These are phyloP conservation scores for Paxillus involutus DNA, from an alignment of 768 basidiomycete genomes.

Conservation along the genomic window DNA sequence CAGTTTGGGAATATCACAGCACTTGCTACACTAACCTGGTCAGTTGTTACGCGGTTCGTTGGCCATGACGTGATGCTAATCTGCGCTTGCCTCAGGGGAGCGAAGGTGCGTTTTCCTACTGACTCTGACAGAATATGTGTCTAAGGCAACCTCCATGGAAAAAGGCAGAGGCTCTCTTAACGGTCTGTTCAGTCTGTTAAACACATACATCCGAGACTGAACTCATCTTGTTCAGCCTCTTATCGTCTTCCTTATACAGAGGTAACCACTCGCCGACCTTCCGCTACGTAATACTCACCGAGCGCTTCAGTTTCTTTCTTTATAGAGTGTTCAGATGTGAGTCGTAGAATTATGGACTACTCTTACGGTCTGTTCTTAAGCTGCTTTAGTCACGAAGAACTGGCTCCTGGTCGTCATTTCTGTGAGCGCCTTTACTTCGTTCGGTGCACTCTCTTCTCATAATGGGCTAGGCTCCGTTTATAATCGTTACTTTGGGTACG, in stretches of 20 bases:
- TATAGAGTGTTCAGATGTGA: background rate
- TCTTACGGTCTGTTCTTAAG: background rate
- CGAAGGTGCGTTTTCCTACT: background rate
- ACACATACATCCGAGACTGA: background rate
- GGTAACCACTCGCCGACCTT: too few relatives aligned
- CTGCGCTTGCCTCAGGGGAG: background rate
- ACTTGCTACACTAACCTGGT: background rate
- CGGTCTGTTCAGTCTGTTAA: background rate
- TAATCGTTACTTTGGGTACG: too few relatives aligned
- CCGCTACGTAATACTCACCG: background rate
- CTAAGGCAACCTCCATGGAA: background rate
- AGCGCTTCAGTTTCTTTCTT: background rate
- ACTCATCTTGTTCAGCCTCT: background rate
- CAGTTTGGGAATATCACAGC: background rate
- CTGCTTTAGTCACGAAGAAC: too few relatives aligned
- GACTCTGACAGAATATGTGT: background rate
- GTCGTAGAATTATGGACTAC: background rate
- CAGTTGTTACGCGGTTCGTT: too few relatives aligned
- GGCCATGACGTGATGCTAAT: background rate
- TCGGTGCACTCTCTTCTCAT: too few relatives aligned
- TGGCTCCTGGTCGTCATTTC: too few relatives aligned
- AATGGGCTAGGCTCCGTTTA: too few relatives aligned
- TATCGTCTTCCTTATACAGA: too few relatives aligned
- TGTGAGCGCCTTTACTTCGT: too few relatives aligned
- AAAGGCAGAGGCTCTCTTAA: background rate